These are phyloP conservation scores for Chaetomium strumarium DNA, from an alignment of 2,329 filamentous ascomycete genomes.

Conservation along the genomic window DNA sequence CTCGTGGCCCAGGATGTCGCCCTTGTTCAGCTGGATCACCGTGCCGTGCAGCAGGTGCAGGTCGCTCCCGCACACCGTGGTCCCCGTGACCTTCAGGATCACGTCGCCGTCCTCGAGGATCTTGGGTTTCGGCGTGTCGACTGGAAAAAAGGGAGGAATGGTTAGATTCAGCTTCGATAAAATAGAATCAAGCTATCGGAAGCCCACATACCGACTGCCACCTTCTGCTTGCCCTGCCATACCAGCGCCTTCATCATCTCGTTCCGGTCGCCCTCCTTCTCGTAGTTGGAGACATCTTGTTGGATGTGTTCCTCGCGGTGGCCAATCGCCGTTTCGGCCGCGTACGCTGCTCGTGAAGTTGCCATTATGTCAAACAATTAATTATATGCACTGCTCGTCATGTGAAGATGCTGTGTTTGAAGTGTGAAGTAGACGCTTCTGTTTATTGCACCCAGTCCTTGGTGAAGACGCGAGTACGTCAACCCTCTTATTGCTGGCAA, in stretches of 20 bases:
- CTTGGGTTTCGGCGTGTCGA: slow-evolving; percentile 63
- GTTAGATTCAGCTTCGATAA: too few species aligned
- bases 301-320: slow-evolving; percentile 60
- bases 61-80: slow-evolving; percentile 53
- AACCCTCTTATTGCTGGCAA: too few species aligned
- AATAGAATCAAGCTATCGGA: slow-evolving; percentile 23
- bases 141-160: slow-evolving; percentile 25
- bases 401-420: not conserved
- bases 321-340: slow-evolving; percentile 61
- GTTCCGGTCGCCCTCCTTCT: slow-evolving; percentile 36
- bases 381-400: too few species aligned
- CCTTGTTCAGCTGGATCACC: slow-evolving; percentile 54
- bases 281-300: slow-evolving; percentile 64
- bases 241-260: slow-evolving; percentile 73
- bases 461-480: too few species aligned
- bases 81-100: slow-evolving; percentile 70
- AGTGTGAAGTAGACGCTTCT: too few species aligned
- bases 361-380: slow-evolving; percentile 47
- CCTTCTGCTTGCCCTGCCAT: slow-evolving; percentile 78
- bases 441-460: too few species aligned
- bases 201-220: slow-evolving; percentile 52
- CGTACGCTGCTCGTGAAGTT: slow-evolving; percentile 59
- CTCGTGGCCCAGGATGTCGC: slow-evolving; percentile 62
- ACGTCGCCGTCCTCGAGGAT: slow-evolving; percentile 70
- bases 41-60: slow-evolving; percentile 49